Evolutionary conservation across 108 stramenopile species (phyloP).

Genomic region (Pseudonitzschia pungens): DNA sequence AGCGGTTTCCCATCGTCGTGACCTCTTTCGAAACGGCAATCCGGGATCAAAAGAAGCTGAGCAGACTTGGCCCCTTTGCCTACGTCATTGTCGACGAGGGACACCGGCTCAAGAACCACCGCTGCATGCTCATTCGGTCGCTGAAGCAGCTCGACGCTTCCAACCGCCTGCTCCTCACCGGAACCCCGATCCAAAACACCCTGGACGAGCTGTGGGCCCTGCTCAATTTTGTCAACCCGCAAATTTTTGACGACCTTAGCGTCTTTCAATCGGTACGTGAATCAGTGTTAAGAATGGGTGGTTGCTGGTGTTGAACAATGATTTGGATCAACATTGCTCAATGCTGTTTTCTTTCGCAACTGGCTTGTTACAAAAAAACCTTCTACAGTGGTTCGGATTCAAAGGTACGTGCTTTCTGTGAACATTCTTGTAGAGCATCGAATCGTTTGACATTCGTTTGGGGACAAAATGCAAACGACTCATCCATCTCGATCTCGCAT

Average conservation of each 20-base stretch:
- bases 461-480: too few species aligned
- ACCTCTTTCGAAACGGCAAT: slow-evolving; percentile 96
- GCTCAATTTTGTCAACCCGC: slow-evolving; percentile 98
- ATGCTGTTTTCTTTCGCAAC: background rate
- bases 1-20: slow-evolving; percentile 89
- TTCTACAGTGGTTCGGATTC: slow-evolving; percentile 92
- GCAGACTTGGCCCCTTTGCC: slow-evolving; percentile 77
- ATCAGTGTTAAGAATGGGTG: background rate
- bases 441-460: too few species aligned
- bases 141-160: slow-evolving; percentile 84
- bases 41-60: slow-evolving; percentile 73
- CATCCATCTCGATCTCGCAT: too few species aligned
- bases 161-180: slow-evolving; percentile 91
- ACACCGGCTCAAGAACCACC: slow-evolving; percentile 96
- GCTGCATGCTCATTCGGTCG: slow-evolving; percentile 88
- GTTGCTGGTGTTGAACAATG: background rate
- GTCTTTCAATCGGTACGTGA: slow-evolving; percentile 81
- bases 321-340: too few species aligned
- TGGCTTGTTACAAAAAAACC: background rate
- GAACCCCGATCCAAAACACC: slow-evolving; percentile 98
- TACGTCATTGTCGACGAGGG: slow-evolving; percentile 98
- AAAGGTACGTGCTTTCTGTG: slow-evolving; percentile 18
- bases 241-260: slow-evolving; percentile 96
- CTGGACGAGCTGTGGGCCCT: slow-evolving; percentile 97
- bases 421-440: too few species aligned